phyloP scores from a whole-genome alignment of 257 asterid genomes.

The Galeopsis tetrahit region DNA sequence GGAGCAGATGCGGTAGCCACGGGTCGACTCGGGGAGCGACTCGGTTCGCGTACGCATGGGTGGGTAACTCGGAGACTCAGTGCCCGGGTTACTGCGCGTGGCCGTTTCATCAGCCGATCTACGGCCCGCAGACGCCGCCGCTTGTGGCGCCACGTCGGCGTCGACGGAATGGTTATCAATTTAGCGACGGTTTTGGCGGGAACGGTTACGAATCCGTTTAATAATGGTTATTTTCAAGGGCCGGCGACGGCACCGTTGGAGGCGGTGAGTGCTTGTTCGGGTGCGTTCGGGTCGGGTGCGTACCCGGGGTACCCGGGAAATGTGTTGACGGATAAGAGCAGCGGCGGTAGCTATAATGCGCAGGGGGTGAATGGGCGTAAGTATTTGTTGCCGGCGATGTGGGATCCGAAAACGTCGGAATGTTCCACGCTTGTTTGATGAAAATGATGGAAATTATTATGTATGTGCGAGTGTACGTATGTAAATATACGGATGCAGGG shows the following conservation, averaged over 20 bases:
- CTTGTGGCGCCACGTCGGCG: conserved; percentile 75
- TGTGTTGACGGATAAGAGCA: conserved; percentile 51
- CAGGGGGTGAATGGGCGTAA: conserved; percentile 64
- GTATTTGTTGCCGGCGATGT: conserved; percentile 77
- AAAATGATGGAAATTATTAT: not conserved
- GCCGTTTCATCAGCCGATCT: conserved; percentile 81
- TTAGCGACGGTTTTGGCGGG: conserved; percentile 80
- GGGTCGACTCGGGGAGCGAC: conserved; percentile 59
- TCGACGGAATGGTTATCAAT: conserved; percentile 74
- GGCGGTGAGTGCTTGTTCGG: conserved; percentile 82
- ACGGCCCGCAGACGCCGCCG: conserved; percentile 83
- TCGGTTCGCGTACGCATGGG: conserved; percentile 77
- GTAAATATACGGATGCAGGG: conserved; percentile 38
- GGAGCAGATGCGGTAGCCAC: conserved; percentile 74
- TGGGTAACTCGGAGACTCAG: conserved; percentile 72
- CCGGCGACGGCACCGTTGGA: conserved; percentile 75
- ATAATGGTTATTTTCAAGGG: conserved; percentile 76
- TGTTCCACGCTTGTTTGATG: conserved; percentile 66
- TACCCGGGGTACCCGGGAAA: conserved; percentile 76
- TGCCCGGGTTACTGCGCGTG: conserved; percentile 82
- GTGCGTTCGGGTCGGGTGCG: conserved; percentile 72
- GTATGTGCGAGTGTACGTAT: conserved; percentile 37
- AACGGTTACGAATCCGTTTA: conserved; percentile 72
- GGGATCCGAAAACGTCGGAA: conserved; percentile 72
- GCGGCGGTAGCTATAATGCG: conserved; percentile 76